Percentiles rank a stretch among this genome's conserved stretches.
Evolutionary conservation across 1,139 yeast species (phyloP).

Genomic region (Lodderomyces oxycetoniae): DNA sequence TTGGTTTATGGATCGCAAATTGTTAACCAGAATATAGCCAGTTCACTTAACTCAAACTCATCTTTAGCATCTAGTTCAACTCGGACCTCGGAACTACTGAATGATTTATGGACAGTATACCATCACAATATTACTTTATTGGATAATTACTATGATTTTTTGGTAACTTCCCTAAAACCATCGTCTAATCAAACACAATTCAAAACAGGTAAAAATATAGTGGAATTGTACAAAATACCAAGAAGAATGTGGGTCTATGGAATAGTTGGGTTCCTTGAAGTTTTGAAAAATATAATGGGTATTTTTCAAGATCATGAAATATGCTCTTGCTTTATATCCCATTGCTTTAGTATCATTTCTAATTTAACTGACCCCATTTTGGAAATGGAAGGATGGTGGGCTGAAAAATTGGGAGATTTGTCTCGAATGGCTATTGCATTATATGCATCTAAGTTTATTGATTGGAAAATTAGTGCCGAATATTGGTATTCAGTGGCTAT

Average conservation of each 20-base stretch:
- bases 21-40: constrained; percentile 18
- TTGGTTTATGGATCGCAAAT: constrained; percentile 19
- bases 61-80: constrained; percentile 17
- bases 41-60: constrained; percentile 17
- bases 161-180: constrained; percentile 67
- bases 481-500: constrained; percentile 71
- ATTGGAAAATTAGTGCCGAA: constrained; percentile 77
- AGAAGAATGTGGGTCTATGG: constrained; percentile 83
- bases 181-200: constrained; percentile 47
- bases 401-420: constrained; percentile 71
- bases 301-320: constrained; percentile 50
- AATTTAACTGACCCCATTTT: constrained; percentile 49
- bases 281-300: constrained; percentile 66
- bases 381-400: constrained; percentile 72
- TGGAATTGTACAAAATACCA: constrained; percentile 70
- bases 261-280: constrained; percentile 70
- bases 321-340: constrained; percentile 44
- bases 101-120: constrained; percentile 68
- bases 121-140: constrained; percentile 60
- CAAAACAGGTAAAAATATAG: constrained; percentile 70
- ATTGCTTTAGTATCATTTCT: constrained; percentile 49
- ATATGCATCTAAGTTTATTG: constrained; percentile 70
- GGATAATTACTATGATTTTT: constrained; percentile 66
- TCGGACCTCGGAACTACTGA: constrained; percentile 48
- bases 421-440: constrained; percentile 81